Percentiles rank a stretch among this genome's conserved stretches.
Evolutionary conservation across 441 rosid species (phyloP).

Genomic region (Pelargonium fulgidum): DNA sequence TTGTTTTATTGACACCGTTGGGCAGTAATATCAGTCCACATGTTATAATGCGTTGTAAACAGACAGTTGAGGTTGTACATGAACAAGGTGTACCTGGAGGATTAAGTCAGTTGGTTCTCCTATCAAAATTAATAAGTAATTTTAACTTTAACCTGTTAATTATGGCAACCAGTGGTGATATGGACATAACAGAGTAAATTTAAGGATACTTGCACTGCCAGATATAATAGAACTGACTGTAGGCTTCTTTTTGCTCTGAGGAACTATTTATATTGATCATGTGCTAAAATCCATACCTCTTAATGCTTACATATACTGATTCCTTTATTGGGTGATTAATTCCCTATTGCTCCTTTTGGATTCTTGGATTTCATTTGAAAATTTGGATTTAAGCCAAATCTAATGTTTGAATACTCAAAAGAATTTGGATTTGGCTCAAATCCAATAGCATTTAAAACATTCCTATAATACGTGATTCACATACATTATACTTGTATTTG

Average conservation of each 20-base stretch:
- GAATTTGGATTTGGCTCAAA: no score
- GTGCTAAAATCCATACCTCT: not conserved
- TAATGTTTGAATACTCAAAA: no score
- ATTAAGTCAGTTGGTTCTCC: not conserved
- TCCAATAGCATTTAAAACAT: no score
- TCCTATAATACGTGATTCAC: no score
- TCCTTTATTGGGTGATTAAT: not conserved
- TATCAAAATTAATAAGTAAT: not conserved
- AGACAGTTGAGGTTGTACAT: no score
- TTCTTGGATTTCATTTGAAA: no score
- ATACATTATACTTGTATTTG: no score
- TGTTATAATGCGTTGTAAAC: not conserved
- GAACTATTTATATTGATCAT: not conserved
- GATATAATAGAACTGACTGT: not conserved
- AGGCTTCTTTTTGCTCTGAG: not conserved
- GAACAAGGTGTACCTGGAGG: not conserved
- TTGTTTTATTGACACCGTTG: not conserved
- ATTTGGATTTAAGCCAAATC: no score
- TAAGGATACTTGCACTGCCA: not conserved
- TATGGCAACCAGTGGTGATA: not conserved
- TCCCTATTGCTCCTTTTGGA: not conserved
- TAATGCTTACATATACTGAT: not conserved
- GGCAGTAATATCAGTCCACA: not conserved
- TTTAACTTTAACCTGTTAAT: not conserved
- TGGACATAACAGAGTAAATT: not conserved